Base-by-base conservation (phyloP, 441 rosid species). In the Corymbia citriodora region DNA sequence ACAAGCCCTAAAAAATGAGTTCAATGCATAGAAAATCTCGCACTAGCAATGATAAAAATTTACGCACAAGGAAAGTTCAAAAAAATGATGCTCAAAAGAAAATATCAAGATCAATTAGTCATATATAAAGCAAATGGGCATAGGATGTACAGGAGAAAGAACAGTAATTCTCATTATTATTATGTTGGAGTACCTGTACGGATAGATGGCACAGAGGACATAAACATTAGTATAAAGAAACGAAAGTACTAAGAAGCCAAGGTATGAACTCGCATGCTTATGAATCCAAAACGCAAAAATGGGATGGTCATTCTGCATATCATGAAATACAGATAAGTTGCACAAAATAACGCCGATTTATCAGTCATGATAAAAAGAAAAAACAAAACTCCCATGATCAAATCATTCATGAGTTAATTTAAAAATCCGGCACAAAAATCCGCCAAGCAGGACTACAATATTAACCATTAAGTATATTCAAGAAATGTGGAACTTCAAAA, bases 41-140 rank as follows among this genome's bases (percentile, higher is more conserved):
- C 19, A 0, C 19, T n/a, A 65, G 72, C 36, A 65, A 65, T 14
- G 18, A 29, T 0, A 0, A 65, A 29, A 63, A n/a, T 63, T 13
- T 14, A 65, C 14, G 1, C 36, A 15, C 72, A 9, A n/a, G 9
- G 72, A 29, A 63, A 1, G 3, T 29, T 29, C 0, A 7, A 3
- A 63, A 29, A 29, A 63, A 63, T 29, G 72, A 63, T 63, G 72
- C 36, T 65, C 10, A 7, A 65, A 65, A 65, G 72, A 65, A 36
- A 65, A 16, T 65, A 65, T 65, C 72, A 65, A 65, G 4, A 65
- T 65, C 15, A n/a, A n/a, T 65, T 36, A n/a, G 15, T 65, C 72
- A 65, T n/a, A n/a, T 0, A n/a, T n/a, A 65, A 65, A 65, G 72
- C 72, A 65, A 65, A 9, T 65, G 72, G 36, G 36, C 7, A n/a